These are phyloP conservation scores for Sclerotinia borealis DNA, from an alignment of 2,329 filamentous ascomycete species.

Conservation along the genomic window DNA sequence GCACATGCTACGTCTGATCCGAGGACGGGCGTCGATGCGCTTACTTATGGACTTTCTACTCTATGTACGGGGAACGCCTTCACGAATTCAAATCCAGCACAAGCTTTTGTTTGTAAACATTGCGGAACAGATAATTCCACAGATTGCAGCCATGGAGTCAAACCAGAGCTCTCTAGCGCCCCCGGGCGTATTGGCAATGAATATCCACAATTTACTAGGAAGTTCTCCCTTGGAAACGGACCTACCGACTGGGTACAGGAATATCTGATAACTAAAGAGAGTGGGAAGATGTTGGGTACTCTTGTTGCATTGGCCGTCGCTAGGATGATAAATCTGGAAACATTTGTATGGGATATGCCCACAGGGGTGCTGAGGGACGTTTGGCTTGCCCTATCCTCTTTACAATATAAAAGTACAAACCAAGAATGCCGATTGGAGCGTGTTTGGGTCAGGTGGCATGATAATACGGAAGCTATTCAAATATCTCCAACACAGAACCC, in stretches of 20 bases:
- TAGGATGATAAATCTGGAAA: slow-evolving; percentile 75
- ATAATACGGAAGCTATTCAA: slow-evolving; percentile 46
- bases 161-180: slow-evolving; percentile 14
- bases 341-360: slow-evolving; percentile 85
- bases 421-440: slow-evolving; percentile 62
- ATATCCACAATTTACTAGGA: slow-evolving; percentile 72
- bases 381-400: slow-evolving; percentile 69
- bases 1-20: slow-evolving; percentile 57
- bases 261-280: slow-evolving; percentile 76
- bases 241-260: slow-evolving; percentile 72
- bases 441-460: slow-evolving; percentile 78
- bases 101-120: slow-evolving; percentile 30
- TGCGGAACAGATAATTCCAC: slow-evolving; percentile 28
- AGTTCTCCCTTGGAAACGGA: slow-evolving; percentile 81
- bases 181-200: slow-evolving; percentile 58
- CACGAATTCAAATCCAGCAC: slow-evolving; percentile 18
- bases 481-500: slow-evolving; percentile 23
- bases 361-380: slow-evolving; percentile 76
- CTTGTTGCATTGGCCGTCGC: slow-evolving; percentile 73
- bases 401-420: slow-evolving; percentile 50
- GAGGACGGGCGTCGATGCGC: slow-evolving; percentile 69
- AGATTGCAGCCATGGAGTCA: slow-evolving; percentile 25
- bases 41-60: slow-evolving; percentile 76
- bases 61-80: slow-evolving; percentile 68
- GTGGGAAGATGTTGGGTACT: slow-evolving; percentile 83